Evolutionary conservation across 1,284 basidiomycete genomes (phyloP), one percentile per base, ranked within the genome.

Genomic region (Moesziomyces sp.): DNA sequence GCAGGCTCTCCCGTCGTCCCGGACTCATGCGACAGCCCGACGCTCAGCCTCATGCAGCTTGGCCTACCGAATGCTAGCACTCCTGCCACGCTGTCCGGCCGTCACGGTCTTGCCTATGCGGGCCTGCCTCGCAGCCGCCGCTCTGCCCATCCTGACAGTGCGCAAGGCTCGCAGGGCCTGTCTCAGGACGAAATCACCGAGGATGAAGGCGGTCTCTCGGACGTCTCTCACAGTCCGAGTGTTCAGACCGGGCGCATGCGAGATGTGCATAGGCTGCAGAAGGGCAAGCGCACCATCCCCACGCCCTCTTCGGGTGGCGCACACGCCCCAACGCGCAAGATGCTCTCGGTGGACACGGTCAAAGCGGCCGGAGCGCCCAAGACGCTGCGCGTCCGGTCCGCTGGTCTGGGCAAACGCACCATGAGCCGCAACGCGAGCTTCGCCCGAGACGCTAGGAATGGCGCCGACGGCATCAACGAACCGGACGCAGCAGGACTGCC

Each of bases 11-110:
- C 77, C 18, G 33, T 67, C 19, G 42, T 78, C 18, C 42, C 57
- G 18, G 77, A 77, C 38, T 46, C 58, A 8, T 70, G 76, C 66
- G 67, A 78, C 53, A 79, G 76, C 52, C 78, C 78, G 1, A 78
- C 76, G 0, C 33, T 74, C 24, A 72, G 61, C 38, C 54, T 81
- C 6, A 52, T 65, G 46, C 58, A 74, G 9, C 51, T 71, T 0
- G 60, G 63, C 42, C 54, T 56, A 14, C 67, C 73, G 0, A 66
- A 63, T 18, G 58, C 72, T 1, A 67, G 64, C 60, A 67, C 64
- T 23, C 63, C 70, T 2, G 58, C 57, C 19, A 48, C 57, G 5
- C 26, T 64, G 10, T 63, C 67, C 24, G 52, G 45, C 19, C 57
- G 58, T 21, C 52, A 57, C 24, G 56, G 52, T n/a, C n/a, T 43